Evolutionary conservation across 441 rosid genomes (phyloP).

Genomic region (Euphorbia corollata): DNA sequence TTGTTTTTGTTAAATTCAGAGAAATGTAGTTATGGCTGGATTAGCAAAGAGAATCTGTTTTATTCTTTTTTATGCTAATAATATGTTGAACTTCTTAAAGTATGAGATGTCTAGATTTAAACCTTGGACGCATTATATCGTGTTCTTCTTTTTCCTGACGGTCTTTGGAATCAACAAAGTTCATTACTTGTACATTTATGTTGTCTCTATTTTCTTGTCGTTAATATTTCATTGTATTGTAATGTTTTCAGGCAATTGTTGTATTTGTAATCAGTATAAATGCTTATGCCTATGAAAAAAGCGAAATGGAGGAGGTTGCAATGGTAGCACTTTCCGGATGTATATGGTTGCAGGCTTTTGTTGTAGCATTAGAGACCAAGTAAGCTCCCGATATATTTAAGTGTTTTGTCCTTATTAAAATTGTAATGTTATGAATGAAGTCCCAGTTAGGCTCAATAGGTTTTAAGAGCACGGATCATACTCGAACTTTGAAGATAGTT

Average conservation of each 20-base stretch:
- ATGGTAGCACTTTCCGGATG: constrained; percentile 99
- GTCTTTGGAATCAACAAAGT: not conserved
- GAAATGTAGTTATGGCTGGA: not conserved
- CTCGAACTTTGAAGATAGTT: not conserved
- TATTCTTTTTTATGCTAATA: not conserved
- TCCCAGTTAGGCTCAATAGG: not conserved
- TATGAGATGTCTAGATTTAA: not conserved
- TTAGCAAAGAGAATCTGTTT: not conserved
- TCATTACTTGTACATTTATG: not conserved
- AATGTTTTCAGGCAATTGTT: constrained; percentile 69
- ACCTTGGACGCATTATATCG: not conserved
- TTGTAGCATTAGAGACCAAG: constrained; percentile 93
- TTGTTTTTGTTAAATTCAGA: not conserved
- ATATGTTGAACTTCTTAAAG: constrained; percentile 2
- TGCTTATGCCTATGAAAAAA: constrained; percentile 76
- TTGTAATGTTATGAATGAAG: not conserved
- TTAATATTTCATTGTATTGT: constrained; percentile 2
- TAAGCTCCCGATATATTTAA: constrained; percentile 31
- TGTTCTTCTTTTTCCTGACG: not conserved
- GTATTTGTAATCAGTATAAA: constrained; percentile 79
- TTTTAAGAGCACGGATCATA: not conserved
- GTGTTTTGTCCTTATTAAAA: not conserved
- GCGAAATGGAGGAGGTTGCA: constrained; percentile 93
- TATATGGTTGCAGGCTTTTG: constrained; percentile 98
- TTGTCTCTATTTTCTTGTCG: not conserved